Evolutionary conservation across 805 yeast genomes (phyloP).

Genomic region (Ascoidea tarda): DNA sequence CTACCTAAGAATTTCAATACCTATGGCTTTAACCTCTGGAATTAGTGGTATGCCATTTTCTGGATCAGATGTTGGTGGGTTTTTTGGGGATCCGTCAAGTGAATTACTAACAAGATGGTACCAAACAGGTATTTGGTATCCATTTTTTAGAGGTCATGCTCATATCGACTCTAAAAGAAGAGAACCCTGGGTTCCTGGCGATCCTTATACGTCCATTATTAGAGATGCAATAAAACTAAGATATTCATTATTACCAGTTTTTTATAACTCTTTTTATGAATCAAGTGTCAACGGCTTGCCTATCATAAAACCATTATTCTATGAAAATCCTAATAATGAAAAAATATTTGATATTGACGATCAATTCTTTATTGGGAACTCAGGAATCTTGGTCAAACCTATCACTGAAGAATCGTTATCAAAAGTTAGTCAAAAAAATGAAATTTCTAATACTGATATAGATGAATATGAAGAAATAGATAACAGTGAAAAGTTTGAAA

Average conservation of each 20-base stretch:
- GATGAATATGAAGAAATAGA: too few relatives aligned
- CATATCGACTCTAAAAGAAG: constrained; percentile 87
- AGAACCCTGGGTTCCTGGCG: constrained; percentile 83
- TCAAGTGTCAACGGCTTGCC: constrained; percentile 53
- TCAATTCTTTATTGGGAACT: constrained; percentile 60
- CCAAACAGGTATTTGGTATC: constrained; percentile 92
- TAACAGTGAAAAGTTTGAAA: background rate
- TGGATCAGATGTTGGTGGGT: constrained; percentile 97
- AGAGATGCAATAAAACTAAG: constrained; percentile 61
- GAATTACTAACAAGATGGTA: constrained; percentile 89
- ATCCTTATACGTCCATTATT: constrained; percentile 51
- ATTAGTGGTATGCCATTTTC: constrained; percentile 80
- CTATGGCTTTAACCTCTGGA: constrained; percentile 76
- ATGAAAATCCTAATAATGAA: constrained; percentile 33
- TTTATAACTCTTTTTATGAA: constrained; percentile 68
- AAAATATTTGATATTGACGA: constrained; percentile 55
- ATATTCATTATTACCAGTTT: constrained; percentile 60
- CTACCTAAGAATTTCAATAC: constrained; percentile 62
- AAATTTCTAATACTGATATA: too few relatives aligned
- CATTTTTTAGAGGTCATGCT: constrained; percentile 94
- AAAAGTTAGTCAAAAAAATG: constrained; percentile 13
- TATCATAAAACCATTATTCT: constrained; percentile 54
- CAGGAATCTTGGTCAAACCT: constrained; percentile 71
- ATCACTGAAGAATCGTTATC: constrained; percentile 41
- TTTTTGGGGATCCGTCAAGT: constrained; percentile 75